A percentile compares a stretch with the other conserved stretches of the same genome.
These are phyloP conservation scores for Hypericum perforatum DNA, from an alignment of 345 rosid species.

Conservation along the genomic window DNA sequence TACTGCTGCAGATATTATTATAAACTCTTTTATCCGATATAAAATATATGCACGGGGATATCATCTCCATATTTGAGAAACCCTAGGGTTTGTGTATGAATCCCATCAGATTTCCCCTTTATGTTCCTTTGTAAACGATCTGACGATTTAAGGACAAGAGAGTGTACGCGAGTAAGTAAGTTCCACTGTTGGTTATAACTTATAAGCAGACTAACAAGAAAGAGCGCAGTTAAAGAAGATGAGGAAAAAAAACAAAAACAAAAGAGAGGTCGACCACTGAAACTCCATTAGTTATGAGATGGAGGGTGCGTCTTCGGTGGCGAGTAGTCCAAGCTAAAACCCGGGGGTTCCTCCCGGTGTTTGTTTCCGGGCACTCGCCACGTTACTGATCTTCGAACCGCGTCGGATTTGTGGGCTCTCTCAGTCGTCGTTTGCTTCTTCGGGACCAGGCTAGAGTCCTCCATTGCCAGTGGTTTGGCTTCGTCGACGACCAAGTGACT, in stretches of 20 bases:
- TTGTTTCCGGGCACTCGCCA: slow-evolving; percentile 53
- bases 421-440: slow-evolving; percentile 5
- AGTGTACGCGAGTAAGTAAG: too few relatives aligned
- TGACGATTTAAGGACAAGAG: too few relatives aligned
- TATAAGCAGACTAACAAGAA: too few relatives aligned
- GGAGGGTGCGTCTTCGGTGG: slow-evolving; percentile 79
- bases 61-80: too few relatives aligned
- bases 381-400: slow-evolving; percentile 21
- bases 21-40: too few relatives aligned
- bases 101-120: too few relatives aligned
- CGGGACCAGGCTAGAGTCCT: slow-evolving; percentile 4
- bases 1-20: too few relatives aligned
- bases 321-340: slow-evolving; percentile 56
- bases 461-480: not conserved
- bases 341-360: slow-evolving; percentile 41
- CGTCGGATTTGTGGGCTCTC: slow-evolving; percentile 16
- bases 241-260: not conserved
- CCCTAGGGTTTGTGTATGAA: too few relatives aligned
- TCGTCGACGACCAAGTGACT: not conserved
- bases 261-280: not conserved
- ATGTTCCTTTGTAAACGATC: too few relatives aligned
- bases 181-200: too few relatives aligned
- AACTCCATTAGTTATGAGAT: slow-evolving; percentile 43
- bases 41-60: too few relatives aligned
- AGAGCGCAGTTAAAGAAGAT: not conserved